Percentiles rank a stretch among this genome's conserved stretches.
phyloP scores from a whole-genome alignment of 1,284 basidiomycete species.

The Sporisorium scitamineum region DNA sequence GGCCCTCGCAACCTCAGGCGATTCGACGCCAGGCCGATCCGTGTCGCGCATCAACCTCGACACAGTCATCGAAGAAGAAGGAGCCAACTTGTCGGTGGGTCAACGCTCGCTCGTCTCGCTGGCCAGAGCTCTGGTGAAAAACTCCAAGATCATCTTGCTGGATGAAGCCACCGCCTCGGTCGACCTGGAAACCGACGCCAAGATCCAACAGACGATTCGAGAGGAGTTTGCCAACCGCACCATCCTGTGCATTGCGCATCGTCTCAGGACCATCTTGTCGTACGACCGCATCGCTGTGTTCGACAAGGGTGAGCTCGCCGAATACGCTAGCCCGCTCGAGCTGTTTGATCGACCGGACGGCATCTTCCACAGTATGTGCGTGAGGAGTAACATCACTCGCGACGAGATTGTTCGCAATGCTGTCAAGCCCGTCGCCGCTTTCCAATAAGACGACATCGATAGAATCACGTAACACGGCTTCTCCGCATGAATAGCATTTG shows the following conservation, averaged over 20 bases:
- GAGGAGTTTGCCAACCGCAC: constrained; percentile 83
- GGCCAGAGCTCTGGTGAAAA: constrained; percentile 67
- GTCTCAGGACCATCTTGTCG: constrained; percentile 81
- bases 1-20: constrained; percentile 21
- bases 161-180: constrained; percentile 84
- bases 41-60: constrained; percentile 64
- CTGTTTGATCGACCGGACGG: constrained; percentile 74
- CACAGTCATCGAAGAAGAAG: constrained; percentile 67
- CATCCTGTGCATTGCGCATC: constrained; percentile 79
- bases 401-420: constrained; percentile 69
- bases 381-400: constrained; percentile 78
- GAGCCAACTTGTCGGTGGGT: constrained; percentile 68
- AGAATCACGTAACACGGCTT: no score
- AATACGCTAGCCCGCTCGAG: constrained; percentile 78
- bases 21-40: constrained; percentile 21
- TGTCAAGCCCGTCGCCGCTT: constrained; percentile 2
- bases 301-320: constrained; percentile 78
- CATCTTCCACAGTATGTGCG: constrained; percentile 79
- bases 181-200: constrained; percentile 82
- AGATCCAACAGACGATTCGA: constrained; percentile 87
- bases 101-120: constrained; percentile 69
- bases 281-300: constrained; percentile 85
- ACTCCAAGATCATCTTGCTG: constrained; percentile 57
- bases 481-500: no score
- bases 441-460: neutral